Base-by-base conservation (phyloP, 1,284 basidiomycete genomes). In the Xanthoconium separans region DNA sequence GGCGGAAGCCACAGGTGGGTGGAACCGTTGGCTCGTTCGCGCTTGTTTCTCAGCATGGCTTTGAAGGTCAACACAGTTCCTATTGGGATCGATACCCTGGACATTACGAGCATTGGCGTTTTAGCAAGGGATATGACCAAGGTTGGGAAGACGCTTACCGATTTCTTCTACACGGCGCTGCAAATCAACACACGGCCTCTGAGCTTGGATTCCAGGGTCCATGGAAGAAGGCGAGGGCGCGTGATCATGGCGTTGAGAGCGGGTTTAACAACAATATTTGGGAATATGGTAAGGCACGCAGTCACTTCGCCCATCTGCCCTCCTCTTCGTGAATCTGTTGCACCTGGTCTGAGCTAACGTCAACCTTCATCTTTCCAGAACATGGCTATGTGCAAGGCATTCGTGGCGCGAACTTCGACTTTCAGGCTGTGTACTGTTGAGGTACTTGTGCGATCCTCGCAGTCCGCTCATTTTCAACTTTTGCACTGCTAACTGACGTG, bases 91-190 rank as follows among this genome's bases (percentile, higher is more conserved):
- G 74, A 55, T 72, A 75, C 55, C 72, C 74, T 0, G 80, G 77
- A 40, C 57, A 77, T 62, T 77, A 87, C 58, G 80, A 91, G 58
- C 85, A 89, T 56, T 80, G 79, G 72, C 77, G 85, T 13, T 92
- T 90, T 64, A 75, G 72, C 27, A 77, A 81, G 2, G 91, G 87
- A 2, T 92, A 87, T 65, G 57, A 72, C 3, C 69, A 75, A 53
- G 90, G 89, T 0, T 93, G 89, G 89, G 79, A 83, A 47, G 89
- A 91, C 61, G 83, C 84, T 0, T 77, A 83, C 61, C 58, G 71
- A 44, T 89, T 89, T 70, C 54, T 53, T 60, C 4, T 63, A 44
- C 54, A 60, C 52, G 45, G 54, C 51, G 42, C 61, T 53, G 37
- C 58, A 10, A 52, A 50, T 40, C 48, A 44, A 29, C 50, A 18